These are phyloP conservation scores for Stygiomarasmius scandens DNA, from an alignment of 1,284 basidiomycete species.

Conservation along the genomic window DNA sequence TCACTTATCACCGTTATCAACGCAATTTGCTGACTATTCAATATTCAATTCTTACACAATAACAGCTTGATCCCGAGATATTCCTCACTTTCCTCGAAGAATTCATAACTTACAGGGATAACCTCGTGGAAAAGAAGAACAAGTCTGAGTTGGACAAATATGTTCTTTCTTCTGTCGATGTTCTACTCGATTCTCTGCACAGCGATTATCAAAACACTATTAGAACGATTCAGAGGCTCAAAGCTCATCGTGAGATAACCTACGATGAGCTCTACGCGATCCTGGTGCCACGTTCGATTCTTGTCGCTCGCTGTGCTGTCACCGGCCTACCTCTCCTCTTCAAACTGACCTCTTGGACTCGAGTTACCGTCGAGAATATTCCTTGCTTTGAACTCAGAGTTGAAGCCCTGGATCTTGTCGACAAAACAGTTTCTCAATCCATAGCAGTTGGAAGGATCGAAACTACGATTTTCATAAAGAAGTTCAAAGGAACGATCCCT, in stretches of 20 bases:
- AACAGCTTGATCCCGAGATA: slow-evolving; percentile 58
- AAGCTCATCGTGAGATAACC: slow-evolving; percentile 55
- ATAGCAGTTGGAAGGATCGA: slow-evolving; percentile 43
- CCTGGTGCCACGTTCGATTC: slow-evolving; percentile 49
- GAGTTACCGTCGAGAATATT: slow-evolving; percentile 32
- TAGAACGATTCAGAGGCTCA: slow-evolving; percentile 45
- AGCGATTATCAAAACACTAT: slow-evolving; percentile 51
- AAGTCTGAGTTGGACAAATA: slow-evolving; percentile 41
- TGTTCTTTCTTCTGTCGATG: slow-evolving; percentile 41
- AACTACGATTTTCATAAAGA: slow-evolving; percentile 39
- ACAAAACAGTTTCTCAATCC: slow-evolving; percentile 33
- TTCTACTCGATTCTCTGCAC: slow-evolving; percentile 50
- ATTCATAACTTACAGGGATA: slow-evolving; percentile 45
- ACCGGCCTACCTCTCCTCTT: slow-evolving; percentile 55
- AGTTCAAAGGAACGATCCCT: slow-evolving; percentile 49
- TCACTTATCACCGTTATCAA: not conserved
- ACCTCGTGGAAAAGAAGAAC: slow-evolving; percentile 37
- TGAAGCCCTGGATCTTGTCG: slow-evolving; percentile 52
- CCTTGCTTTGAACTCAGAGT: slow-evolving; percentile 35
- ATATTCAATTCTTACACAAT: not conserved
- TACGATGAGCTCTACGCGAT: slow-evolving; percentile 56
- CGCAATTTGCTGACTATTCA: not conserved
- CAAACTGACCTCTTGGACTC: slow-evolving; percentile 39
- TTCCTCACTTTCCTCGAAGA: slow-evolving; percentile 53
- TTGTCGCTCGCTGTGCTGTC: slow-evolving; percentile 53